Base-by-base conservation (phyloP, 2,329 filamentous ascomycete species). In the Xylaria sp. region DNA sequence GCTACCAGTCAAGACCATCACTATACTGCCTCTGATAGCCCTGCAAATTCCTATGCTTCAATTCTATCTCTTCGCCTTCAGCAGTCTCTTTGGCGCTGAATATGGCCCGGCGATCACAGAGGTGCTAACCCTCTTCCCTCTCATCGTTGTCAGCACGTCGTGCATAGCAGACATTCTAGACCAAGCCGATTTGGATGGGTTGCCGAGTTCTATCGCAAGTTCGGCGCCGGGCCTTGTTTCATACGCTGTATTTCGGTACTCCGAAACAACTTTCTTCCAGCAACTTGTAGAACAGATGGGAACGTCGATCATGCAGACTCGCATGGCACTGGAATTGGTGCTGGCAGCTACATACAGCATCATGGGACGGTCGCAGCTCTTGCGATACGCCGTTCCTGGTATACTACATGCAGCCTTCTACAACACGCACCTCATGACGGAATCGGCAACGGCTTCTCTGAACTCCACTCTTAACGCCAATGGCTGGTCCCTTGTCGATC, bases 101-200 rank as follows among this genome's bases (percentile, higher is more conserved):
- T 87, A 87, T 76, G 96, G 95, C 0, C 94, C 96, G 0, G 76
- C 94, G 6, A 78, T 93, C 62, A 94, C 91, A 0, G 93, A 97
- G 77, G 78, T 84, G 1, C 75, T 94, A 36, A 94, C 93, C 1
- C 88, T 93, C 75, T 89, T 92, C 62, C 92, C 92, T 0, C 78
- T 94, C 32, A 80, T 91, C 11, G 78, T 86, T n/a, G 75, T 92
- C n/a, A 87, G 89, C 2, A 84, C 89, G 4, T 86, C 89, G 32
- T 86, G 85, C 67, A 87, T 89, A 3, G 90, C 90, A 0, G 88
- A 89, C 59, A 80, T 89, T 47, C 81, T 94, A 51, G 90, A 94
- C 57, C 81, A 83, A 32, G 82, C 88, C 47, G 85, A 90, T 60
- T 75, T 92, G 24, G 83, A 85, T 57, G 79, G 78, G 8, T 79